phyloP scores from a whole-genome alignment of 73 alveolate genomes.

The Paramecium biaurelia region DNA sequence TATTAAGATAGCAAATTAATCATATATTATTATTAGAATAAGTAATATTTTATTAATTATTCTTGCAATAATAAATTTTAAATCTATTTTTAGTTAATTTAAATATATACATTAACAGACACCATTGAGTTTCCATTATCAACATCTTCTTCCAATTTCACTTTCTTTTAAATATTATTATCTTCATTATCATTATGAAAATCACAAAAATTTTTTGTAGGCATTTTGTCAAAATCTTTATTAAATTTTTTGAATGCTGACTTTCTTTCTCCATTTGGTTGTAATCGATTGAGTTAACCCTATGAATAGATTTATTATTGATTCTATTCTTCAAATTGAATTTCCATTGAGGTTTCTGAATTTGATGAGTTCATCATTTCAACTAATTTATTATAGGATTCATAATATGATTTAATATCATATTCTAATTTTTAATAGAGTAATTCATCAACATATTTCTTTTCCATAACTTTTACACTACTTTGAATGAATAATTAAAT shows the following conservation, averaged over 20 bases:
- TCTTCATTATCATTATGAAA: background rate
- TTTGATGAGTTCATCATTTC: background rate
- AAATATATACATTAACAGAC: background rate
- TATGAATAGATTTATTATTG: background rate
- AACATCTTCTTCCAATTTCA: background rate
- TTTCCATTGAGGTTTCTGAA: background rate
- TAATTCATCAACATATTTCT: background rate
- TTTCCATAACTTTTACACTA: background rate
- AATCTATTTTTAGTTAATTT: background rate
- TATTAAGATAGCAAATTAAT: constrained; percentile 13
- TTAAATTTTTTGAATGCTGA: background rate
- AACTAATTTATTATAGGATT: background rate
- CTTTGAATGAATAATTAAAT: background rate
- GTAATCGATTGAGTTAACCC: background rate
- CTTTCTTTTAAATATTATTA: background rate
- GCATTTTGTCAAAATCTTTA: constrained; percentile 3
- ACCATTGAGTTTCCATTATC: background rate
- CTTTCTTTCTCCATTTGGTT: background rate
- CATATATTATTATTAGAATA: background rate
- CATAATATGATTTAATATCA: background rate
- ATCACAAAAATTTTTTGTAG: background rate
- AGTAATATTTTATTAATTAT: background rate
- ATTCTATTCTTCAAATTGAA: background rate
- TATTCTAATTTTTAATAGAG: background rate
- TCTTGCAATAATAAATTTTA: background rate